Base-by-base conservation (phyloP, 805 yeast species). In the Metschnikowia hibisci region DNA sequence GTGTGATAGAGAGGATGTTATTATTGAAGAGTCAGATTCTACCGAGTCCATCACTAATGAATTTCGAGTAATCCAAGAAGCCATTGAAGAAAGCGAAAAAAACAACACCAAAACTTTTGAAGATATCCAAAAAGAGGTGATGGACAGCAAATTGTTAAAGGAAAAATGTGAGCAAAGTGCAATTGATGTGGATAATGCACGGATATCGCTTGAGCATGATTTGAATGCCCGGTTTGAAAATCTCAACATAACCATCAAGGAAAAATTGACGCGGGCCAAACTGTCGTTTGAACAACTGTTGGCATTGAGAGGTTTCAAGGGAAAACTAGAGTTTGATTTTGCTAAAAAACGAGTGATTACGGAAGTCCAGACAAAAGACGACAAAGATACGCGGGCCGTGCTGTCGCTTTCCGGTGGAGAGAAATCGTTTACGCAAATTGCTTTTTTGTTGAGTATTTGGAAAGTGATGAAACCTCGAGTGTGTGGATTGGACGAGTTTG, bases 321-420 rank as follows among this genome's bases (percentile, higher is more conserved):
- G 97, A 10, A 70, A 74, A 39, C 70, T 93, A 34, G 71, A 71
- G 12, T 82, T 91, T 58, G 84, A 83, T 50, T 77, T 74, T 46
- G 68, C 62, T 6, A 66, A 70, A 8, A 70, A 71, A 41, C 67
- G 68, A n/a, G 63, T 86, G 46, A 69, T 73, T 20, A 73, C 85
- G 63, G 63, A 73, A 43, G 87, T 83, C 2, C 74, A 82, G 22
- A 82, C 89, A 0, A 76, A 77, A 46, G 76, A 71, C 39, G 81
- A 77, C 45, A 75, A 73, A 31, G 73, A 74, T 22, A 70, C 77
- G 26, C 72, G 96, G 52, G 79, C 82, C 30, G 87, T 87, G 3
- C 86, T 82, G 51, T 84, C 96, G 0, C 73, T 91, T 20, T 88
- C 96, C 1, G 99, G 99, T 29, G 99, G 99, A 35, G 99, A 93